Base-by-base conservation (phyloP, 306 rosid genomes). In the Glycine tomentella region DNA sequence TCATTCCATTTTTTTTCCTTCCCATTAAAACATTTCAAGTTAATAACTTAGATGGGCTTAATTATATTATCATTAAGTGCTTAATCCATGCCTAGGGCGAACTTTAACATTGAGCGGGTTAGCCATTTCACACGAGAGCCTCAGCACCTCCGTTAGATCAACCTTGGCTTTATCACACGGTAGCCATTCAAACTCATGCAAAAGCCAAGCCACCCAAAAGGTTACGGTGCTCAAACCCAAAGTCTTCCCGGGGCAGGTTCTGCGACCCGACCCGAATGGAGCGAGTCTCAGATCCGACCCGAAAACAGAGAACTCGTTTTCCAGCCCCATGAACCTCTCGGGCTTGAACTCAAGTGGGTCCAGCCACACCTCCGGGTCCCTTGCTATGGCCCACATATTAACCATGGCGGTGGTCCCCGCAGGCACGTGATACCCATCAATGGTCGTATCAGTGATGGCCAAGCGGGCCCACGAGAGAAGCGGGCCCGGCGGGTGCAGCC, bases 401-500 rank as follows among this genome's bases (percentile, higher is more conserved):
- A 96, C 97, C 96, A 93, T 92, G 0, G 98, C 94, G 0, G 94
- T 96, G 57, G 99, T 93, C 86, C 99, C 98, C 3, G 9, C 34
- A 0, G 99, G 98, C 87, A 96, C 97, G 83, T 89, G 92, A 75
- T 87, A 69, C 45, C 99, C 99, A 80, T 93, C 98, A 33, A 93
- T 76, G n/a, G 77, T 90, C 0, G 94, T 84, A 66, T 96, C 92
- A 0, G 89, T 81, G 59, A 83, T 85, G 38, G 99, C 93, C 12
- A 93, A 48, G 0, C 98, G 97, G 84, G 99, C 94, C 99, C 99
- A 95, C 1, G 99, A 95, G 4, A 95, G 89, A 3, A 95, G 97
- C 78, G 99, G 99, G 56, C 99, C 98, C 0, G 99, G 98, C 0
- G 99, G 98, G 74, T 93, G 99, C 9, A 96, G 52, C 91, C 99